These are phyloP conservation scores for Talaromyces funiculosus DNA, from an alignment of 2,329 filamentous ascomycete genomes.

Conservation along the genomic window DNA sequence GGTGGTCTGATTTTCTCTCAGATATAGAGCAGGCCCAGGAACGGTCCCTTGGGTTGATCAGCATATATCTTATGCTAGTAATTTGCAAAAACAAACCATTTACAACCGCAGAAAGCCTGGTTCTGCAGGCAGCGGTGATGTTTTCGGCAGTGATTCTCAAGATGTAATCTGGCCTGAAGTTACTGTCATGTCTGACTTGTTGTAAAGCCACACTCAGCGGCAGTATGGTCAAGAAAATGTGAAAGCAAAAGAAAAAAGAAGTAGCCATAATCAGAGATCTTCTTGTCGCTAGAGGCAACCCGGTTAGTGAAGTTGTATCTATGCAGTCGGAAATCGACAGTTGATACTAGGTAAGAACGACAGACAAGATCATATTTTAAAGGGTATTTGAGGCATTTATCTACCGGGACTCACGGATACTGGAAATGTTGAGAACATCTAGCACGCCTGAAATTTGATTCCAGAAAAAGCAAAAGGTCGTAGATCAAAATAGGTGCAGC, in stretches of 20 bases:
- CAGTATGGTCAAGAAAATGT: background rate
- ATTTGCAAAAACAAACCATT: background rate
- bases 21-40: conserved; percentile 9
- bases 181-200: conserved; percentile 4
- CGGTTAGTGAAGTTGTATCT: no score
- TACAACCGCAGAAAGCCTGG: conserved; percentile 7
- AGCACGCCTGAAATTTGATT: background rate
- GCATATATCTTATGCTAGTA: background rate
- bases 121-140: conserved; percentile 6
- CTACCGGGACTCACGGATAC: background rate
- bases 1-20: conserved; percentile 11
- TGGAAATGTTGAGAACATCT: background rate
- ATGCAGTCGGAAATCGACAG: background rate
- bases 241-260: background rate
- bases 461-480: background rate
- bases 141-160: background rate
- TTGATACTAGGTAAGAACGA: background rate
- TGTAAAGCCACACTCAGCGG: background rate
- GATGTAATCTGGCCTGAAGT: conserved; percentile 9
- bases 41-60: background rate
- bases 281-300: background rate
- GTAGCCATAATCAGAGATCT: background rate
- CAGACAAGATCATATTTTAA: background rate
- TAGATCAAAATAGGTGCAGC: background rate
- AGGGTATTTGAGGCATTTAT: background rate